These are phyloP conservation scores for Leucocoprinus birnbaumii DNA, from an alignment of 768 basidiomycete genomes.

Conservation along the genomic window DNA sequence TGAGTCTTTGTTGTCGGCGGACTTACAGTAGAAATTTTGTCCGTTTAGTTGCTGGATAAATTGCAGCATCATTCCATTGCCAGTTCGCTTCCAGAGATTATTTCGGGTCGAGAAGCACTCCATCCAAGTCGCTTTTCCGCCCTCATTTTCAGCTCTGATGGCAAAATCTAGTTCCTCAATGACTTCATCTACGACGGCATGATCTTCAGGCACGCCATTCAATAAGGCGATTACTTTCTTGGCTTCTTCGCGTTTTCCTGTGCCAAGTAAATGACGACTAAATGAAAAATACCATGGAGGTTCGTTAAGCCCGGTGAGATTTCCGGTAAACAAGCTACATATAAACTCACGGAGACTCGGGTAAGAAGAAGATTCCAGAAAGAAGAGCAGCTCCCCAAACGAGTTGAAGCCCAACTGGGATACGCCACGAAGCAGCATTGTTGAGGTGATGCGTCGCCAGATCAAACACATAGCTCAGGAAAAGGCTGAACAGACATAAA, in stretches of 20 bases:
- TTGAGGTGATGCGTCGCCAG: slow-evolving; percentile 56
- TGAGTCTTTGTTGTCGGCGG: background rate
- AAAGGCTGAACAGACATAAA: slow-evolving; percentile 41
- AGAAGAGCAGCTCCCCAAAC: slow-evolving; percentile 65
- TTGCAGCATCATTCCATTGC: slow-evolving; percentile 81
- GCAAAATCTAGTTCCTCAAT: slow-evolving; percentile 64
- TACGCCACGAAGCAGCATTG: slow-evolving; percentile 67
- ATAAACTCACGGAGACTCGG: slow-evolving; percentile 66
- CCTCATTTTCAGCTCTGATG: slow-evolving; percentile 73
- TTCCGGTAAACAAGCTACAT: no score
- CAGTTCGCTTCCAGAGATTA: slow-evolving; percentile 67
- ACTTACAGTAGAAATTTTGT: slow-evolving; percentile 77
- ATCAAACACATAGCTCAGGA: slow-evolving; percentile 70
- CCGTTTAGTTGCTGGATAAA: slow-evolving; percentile 81
- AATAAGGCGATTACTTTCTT: slow-evolving; percentile 60
- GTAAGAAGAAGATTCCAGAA: slow-evolving; percentile 71
- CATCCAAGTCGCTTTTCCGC: slow-evolving; percentile 74
- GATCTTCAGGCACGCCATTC: slow-evolving; percentile 59
- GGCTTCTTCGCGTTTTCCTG: slow-evolving; percentile 49
- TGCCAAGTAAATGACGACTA: slow-evolving; percentile 71
- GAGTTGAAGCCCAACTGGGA: slow-evolving; percentile 75
- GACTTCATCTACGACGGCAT: slow-evolving; percentile 54
- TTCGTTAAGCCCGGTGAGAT: background rate
- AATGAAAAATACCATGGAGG: no score
- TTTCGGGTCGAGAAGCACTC: slow-evolving; percentile 76